Base-by-base conservation (phyloP, 371 early-diverging fungal genomes). In the Lichtheimia hyalospora region DNA sequence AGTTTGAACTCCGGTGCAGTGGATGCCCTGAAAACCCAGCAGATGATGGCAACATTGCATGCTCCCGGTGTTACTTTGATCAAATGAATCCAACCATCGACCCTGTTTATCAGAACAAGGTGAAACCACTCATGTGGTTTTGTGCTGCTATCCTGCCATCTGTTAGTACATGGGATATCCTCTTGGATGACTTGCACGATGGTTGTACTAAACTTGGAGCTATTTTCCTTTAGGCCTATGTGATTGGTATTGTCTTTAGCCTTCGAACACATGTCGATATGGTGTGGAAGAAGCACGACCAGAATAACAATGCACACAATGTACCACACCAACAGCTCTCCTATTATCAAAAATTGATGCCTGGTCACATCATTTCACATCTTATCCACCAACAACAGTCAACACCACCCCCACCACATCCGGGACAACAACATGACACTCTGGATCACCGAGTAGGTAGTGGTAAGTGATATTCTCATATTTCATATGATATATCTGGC, bases 171-270 rank as follows among this genome's bases (percentile, higher is more conserved):
- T 34, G 34, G 2, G 25, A 25, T 25, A 10, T 34, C 10, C 10
- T 34, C 10, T 23, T n/a, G 28, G 7, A 49, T 59, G 43, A 14
- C 4, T 6, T 48, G 52, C 16, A 52, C 16, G 5, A n/a, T 52
- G 49, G 24, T 43, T 61, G 2, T 20, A 20, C 5, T 27, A 46
- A 46, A 6, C 34, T 8, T 8, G 10, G 2, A 14, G 1, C 7
- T 39, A 15, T 40, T 25, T 44, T 27, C 6, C 43, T 43, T 18
- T 57, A 84, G 80, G 85, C 93, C 16, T 98, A 98, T 70, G 68
- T 90, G 42, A 84, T 96, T 59, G 97, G 96, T 16, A 81, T 98
- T 54, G 89, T 90, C 81, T 98, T 97, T 62, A 93, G 96, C 55
- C 85, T 98, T 49, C 83, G 88, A 54, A 97, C 98, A 0, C 98